Base-by-base conservation (phyloP, 2,329 filamentous ascomycete genomes). In the Lasiodiplodia sp. region DNA sequence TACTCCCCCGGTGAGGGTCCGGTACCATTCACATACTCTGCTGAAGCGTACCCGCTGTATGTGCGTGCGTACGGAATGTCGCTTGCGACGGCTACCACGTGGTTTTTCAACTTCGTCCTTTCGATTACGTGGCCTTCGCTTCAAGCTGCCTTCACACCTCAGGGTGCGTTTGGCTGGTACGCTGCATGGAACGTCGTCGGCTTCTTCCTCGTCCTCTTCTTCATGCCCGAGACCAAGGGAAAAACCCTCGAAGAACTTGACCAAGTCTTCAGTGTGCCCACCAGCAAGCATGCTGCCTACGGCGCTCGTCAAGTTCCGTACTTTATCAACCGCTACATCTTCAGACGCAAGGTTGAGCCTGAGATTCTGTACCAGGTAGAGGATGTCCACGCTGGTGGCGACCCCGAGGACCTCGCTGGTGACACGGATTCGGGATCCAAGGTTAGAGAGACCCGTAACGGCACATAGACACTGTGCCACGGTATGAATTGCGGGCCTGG, bases 121-220 rank as follows among this genome's bases (percentile, higher is more conserved):
- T 81, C 82, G 0, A 81, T 87, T 16, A 86, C 85, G 1, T 88
- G 85, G 85, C 86, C 86, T 0, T 81, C 82, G 0, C 74, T 88
- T 6, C 76, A 80, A 3, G 75, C 76, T 0, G 81, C 83, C 0
- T 87, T 87, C 71, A 83, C 80, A 0, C 77, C 81, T 0, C 83
- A 85, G 25, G 86, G 86, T 2, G 86, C 83, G 0, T 87, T 88
- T 71, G 82, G 82, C 10, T 88, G 85, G 82, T 88, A 88, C 71
- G 87, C 86, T 0, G 84, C 78, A 0, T 85, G 85, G 80, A 87
- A 86, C 74, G 70, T 87, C n/a, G 78, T 86, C 25, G 85, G 84
- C 3, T 87, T 84, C 80, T 23, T 86, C 76, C 79, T 85, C 75
- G 80, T 81, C 75, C 73, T 83, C 80, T 69, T 86, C 16, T 86